phyloP scores from a whole-genome alignment of 495 filamentous ascomycete genomes.

The Hypomontagnella monticulosa region DNA sequence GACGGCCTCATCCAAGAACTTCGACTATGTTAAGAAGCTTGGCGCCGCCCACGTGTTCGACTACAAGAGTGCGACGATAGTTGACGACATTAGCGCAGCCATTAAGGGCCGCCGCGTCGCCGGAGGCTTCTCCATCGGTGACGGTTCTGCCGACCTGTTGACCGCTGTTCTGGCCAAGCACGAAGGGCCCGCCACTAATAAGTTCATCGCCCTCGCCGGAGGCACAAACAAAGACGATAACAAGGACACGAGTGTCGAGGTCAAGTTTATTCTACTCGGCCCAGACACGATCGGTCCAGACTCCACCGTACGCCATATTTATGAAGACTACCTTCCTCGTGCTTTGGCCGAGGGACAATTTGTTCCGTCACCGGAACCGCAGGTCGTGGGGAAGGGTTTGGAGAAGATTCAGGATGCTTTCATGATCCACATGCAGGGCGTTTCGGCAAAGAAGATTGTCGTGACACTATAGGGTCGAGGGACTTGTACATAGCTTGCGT shows the following conservation, averaged over 20 bases:
- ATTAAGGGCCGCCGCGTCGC: conserved; percentile 24
- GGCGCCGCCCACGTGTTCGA: conserved; percentile 66
- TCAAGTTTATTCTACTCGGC: no score
- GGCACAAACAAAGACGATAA: no score
- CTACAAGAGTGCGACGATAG: conserved; percentile 54
- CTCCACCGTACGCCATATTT: no score
- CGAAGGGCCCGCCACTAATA: no score
- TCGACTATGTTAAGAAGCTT: conserved; percentile 57
- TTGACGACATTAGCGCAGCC: conserved; percentile 43
- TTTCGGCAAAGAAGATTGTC: conserved; percentile 59
- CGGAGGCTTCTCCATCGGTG: conserved; percentile 19
- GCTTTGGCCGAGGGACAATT: conserved; percentile 48
- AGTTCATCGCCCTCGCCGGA: no score
- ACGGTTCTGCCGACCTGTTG: no score
- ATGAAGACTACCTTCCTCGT: conserved; percentile 43
- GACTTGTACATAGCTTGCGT: no score
- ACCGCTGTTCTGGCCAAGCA: no score
- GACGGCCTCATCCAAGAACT: conserved; percentile 63
- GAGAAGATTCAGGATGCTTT: conserved; percentile 54
- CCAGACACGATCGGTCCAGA: no score
- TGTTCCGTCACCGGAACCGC: conserved; percentile 44
- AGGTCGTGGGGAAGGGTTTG: conserved; percentile 51
- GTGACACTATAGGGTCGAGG: no score
- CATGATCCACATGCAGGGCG: conserved; percentile 50
- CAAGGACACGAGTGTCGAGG: no score